A percentile compares a stretch with the other conserved stretches of the same genome.
Conservation (phyloP, 2,329 filamentous ascomycete species). For the Phaeosphaeria sp. region DNA sequence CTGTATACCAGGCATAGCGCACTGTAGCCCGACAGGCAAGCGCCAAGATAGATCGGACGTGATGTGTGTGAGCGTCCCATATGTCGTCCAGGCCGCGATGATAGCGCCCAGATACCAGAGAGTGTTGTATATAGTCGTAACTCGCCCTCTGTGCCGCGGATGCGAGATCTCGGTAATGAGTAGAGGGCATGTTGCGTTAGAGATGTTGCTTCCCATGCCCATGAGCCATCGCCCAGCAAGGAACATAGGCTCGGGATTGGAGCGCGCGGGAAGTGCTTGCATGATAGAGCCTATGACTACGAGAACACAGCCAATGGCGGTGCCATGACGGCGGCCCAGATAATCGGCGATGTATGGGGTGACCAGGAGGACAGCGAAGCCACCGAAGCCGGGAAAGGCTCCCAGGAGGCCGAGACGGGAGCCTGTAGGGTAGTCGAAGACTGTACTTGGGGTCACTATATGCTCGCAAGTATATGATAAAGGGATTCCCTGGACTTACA, state of each 20-base stretch:
- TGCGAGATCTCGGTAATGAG: constrained; percentile 65
- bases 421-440: constrained; percentile 52
- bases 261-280: constrained; percentile 53
- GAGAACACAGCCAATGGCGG: constrained; percentile 56
- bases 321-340: constrained; percentile 58
- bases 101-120: constrained; percentile 39
- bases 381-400: constrained; percentile 54
- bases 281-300: constrained; percentile 48
- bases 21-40: constrained; percentile 66
- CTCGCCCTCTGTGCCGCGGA: constrained; percentile 63
- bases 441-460: background rate
- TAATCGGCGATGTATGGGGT: constrained; percentile 40
- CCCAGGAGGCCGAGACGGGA: constrained; percentile 56
- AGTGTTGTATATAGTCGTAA: constrained; percentile 61
- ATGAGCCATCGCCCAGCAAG: constrained; percentile 52
- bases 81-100: constrained; percentile 26
- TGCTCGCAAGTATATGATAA: background rate
- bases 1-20: constrained; percentile 65
- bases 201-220: constrained; percentile 58
- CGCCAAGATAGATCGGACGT: constrained; percentile 55
- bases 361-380: constrained; percentile 56
- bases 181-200: constrained; percentile 60
- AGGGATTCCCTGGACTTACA: constrained; percentile 10
- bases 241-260: constrained; percentile 53
- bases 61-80: constrained; percentile 18